phyloP scores from a whole-genome alignment of 768 basidiomycete genomes.

The Suillus subluteus region DNA sequence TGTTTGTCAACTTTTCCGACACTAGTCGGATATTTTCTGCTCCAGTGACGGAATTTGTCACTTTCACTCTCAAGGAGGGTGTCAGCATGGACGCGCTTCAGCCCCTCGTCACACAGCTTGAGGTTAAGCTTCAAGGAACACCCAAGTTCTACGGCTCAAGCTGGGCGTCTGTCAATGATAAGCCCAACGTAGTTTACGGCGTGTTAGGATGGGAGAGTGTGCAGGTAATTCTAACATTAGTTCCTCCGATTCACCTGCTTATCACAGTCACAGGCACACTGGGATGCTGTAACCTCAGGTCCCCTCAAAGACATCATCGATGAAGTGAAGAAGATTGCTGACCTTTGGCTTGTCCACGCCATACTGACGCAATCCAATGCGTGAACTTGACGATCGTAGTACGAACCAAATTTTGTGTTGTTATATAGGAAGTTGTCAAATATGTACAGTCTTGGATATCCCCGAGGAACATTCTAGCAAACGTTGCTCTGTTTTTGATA shows the following conservation, averaged over 20 bases:
- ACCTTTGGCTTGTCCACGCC: slow-evolving; percentile 38
- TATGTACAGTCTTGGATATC: not conserved
- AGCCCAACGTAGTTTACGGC: slow-evolving; percentile 28
- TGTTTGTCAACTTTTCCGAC: slow-evolving; percentile 29
- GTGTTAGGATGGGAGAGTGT: slow-evolving; percentile 44
- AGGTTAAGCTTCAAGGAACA: slow-evolving; percentile 23
- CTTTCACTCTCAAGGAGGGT: slow-evolving; percentile 32
- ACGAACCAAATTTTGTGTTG: not conserved
- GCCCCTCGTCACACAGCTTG: slow-evolving; percentile 27
- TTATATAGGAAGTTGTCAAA: not conserved
- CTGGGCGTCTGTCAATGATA: slow-evolving; percentile 29
- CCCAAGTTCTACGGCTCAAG: slow-evolving; percentile 32
- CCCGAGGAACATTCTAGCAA: not conserved
- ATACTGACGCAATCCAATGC: slow-evolving; percentile 19
- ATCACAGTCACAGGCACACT: slow-evolving; percentile 33
- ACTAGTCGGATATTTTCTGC: slow-evolving; percentile 24
- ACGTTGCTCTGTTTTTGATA: not conserved
- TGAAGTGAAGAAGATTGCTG: slow-evolving; percentile 25
- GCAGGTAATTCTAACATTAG: slow-evolving; percentile 24
- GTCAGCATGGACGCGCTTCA: slow-evolving; percentile 22
- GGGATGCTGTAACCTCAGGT: slow-evolving; percentile 34
- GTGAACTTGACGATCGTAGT: slow-evolving; percentile 7
- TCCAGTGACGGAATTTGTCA: slow-evolving; percentile 38
- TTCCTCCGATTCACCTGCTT: not conserved
- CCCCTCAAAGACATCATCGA: slow-evolving; percentile 34